Percentiles rank a stretch among this genome's conserved stretches.
Conservation (phyloP, 371 early-diverging fungal genomes). For the Chytridium lagenaria region DNA sequence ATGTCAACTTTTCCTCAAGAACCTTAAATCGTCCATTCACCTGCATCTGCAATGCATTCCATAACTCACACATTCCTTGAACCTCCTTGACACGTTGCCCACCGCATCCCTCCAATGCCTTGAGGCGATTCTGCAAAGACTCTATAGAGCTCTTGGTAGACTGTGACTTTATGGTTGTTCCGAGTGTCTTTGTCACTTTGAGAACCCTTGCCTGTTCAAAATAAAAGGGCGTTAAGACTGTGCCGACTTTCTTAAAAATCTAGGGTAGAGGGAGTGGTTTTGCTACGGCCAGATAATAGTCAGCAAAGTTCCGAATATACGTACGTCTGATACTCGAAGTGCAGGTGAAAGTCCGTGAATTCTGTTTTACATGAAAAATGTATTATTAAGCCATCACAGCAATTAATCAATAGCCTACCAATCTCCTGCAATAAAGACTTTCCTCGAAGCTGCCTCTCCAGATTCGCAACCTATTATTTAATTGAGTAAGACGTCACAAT, state of each 20-base stretch:
- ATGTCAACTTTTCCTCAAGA: conserved; percentile 25
- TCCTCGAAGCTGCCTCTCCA: conserved; percentile 39
- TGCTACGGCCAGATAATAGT: too few species aligned
- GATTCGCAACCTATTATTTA: conserved; percentile 15
- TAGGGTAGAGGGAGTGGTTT: too few species aligned
- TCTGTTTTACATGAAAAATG: conserved; percentile 26
- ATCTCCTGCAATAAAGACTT: conserved; percentile 42
- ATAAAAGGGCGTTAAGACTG: conserved; percentile 14
- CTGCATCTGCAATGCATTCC: conserved; percentile 23
- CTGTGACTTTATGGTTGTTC: conserved; percentile 34
- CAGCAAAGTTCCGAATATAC: conserved; percentile 13
- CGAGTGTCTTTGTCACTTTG: conserved; percentile 42
- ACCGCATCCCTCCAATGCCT: conserved; percentile 35
- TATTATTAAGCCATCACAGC: too few species aligned
- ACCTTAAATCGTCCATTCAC: conserved; percentile 30
- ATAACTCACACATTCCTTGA: conserved; percentile 42
- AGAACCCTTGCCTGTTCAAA: conserved; percentile 28
- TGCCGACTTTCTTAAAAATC: too few species aligned
- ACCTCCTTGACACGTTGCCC: conserved; percentile 43
- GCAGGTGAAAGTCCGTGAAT: conserved; percentile 44
- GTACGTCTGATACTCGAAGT: conserved; percentile 33
- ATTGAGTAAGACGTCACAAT: not conserved
- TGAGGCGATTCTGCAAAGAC: conserved; percentile 36
- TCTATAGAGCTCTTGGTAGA: conserved; percentile 39
- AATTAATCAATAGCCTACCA: conserved; percentile 34